A percentile compares a stretch with the other conserved stretches of the same genome.
These are phyloP conservation scores for Leccinum subtestaceum DNA, from an alignment of 768 basidiomycete species.

Conservation along the genomic window DNA sequence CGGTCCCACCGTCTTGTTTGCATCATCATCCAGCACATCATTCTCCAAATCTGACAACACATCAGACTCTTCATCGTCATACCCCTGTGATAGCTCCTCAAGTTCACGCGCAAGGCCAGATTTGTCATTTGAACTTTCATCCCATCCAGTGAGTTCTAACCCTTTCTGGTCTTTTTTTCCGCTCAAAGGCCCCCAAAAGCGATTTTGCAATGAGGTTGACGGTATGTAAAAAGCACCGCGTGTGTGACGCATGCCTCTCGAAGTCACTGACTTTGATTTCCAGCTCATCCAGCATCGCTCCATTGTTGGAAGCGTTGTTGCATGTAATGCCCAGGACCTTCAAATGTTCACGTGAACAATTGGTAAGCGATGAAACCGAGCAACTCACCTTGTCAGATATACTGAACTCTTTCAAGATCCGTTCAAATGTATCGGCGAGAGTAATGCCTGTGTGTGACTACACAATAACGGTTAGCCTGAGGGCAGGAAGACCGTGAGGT, in stretches of 20 bases:
- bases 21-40: neutral
- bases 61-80: neutral
- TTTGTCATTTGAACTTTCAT: neutral
- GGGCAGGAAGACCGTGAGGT: no score
- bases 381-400: neutral
- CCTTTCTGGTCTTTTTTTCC: neutral
- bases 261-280: neutral
- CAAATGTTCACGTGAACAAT: neutral
- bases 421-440: neutral
- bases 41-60: neutral
- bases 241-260: neutral
- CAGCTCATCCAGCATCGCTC: neutral
- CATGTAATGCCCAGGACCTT: neutral
- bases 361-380: neutral
- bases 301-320: neutral
- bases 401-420: neutral
- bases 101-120: neutral
- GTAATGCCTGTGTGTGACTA: no score
- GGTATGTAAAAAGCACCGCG: no score
- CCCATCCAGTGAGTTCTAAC: neutral
- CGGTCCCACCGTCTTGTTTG: neutral
- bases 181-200: neutral
- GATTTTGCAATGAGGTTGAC: neutral
- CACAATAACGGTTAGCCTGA: no score
- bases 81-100: neutral